These are phyloP conservation scores for Rubus parviflorus DNA, from an alignment of 306 rosid species.

Conservation along the genomic window DNA sequence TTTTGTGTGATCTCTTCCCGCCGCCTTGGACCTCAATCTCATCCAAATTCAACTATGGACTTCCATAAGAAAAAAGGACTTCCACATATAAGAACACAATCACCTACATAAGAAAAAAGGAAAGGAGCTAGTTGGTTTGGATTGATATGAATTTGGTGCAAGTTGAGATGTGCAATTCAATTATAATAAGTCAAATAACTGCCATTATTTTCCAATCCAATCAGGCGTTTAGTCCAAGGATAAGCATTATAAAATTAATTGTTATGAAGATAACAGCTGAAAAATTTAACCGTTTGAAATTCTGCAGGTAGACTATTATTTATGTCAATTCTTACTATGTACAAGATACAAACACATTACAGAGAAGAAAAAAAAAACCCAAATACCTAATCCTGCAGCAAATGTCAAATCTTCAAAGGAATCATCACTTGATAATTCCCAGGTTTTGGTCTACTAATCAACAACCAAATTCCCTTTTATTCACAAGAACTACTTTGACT, in stretches of 20 bases:
- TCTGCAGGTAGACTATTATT: background rate
- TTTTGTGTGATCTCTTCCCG: no score
- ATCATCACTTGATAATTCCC: background rate
- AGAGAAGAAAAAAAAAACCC: background rate
- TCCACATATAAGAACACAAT: background rate
- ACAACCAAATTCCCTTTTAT: conserved; percentile 1
- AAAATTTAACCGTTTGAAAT: background rate
- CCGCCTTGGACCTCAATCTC: no score
- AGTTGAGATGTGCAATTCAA: background rate
- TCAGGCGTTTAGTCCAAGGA: background rate
- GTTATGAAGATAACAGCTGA: background rate
- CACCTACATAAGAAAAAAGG: background rate
- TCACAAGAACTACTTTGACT: background rate
- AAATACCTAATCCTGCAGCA: background rate
- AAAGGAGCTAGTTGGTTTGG: background rate
- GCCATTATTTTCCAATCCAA: background rate
- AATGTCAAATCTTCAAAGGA: background rate
- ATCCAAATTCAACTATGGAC: no score
- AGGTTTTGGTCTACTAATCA: conserved; percentile 8
- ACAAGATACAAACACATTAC: background rate
- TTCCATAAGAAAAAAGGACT: background rate
- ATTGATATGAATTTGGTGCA: background rate
- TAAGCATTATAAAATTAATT: background rate
- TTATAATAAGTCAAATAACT: background rate
- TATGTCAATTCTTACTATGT: background rate